A percentile compares a stretch with the other conserved stretches of the same genome.
These are phyloP conservation scores for Aspergillus conjunctus DNA, from an alignment of 495 filamentous ascomycete species.

Conservation along the genomic window DNA sequence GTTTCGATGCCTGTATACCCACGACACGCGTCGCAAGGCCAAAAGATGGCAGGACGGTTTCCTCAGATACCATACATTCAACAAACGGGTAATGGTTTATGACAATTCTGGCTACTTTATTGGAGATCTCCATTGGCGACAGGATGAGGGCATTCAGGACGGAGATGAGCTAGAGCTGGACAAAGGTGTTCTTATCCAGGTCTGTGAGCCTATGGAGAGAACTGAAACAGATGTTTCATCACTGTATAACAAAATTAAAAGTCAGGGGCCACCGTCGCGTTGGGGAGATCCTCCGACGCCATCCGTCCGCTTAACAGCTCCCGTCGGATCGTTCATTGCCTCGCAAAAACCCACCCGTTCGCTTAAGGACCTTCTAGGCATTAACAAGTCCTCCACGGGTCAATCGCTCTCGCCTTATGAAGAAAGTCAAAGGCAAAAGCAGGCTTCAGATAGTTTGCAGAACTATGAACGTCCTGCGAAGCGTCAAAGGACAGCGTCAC, in stretches of 20 bases:
- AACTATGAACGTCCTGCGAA: constrained; percentile 47
- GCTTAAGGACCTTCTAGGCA: constrained; percentile 60
- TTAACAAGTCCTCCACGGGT: constrained; percentile 50
- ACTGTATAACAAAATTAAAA: constrained; percentile 64
- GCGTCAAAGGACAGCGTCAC: constrained; percentile 42
- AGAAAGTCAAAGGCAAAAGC: constrained; percentile 30
- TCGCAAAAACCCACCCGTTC: constrained; percentile 48
- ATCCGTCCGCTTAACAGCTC: constrained; percentile 24
- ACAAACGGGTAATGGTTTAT: constrained; percentile 89
- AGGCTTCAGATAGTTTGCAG: constrained; percentile 20
- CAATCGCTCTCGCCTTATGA: constrained; percentile 56
- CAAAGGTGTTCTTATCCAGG: constrained; percentile 74
- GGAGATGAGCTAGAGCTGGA: constrained; percentile 85
- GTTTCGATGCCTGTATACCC: constrained; percentile 81
- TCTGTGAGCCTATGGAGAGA: constrained; percentile 70
- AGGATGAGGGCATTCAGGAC: constrained; percentile 62
- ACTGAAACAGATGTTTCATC: constrained; percentile 75
- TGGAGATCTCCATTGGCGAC: constrained; percentile 82
- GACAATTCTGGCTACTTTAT: constrained; percentile 78
- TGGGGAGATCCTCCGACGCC: constrained; percentile 19
- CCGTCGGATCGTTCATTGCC: constrained; percentile 30
- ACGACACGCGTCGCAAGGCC: constrained; percentile 79
- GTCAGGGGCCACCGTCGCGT: constrained; percentile 30
- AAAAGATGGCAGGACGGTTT: constrained; percentile 94
- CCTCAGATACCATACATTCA: constrained; percentile 86